A percentile compares a stretch with the other conserved stretches of the same genome.
Evolutionary conservation across 176 grass and related monocot species (phyloP).

Genomic region (Paspalum vaginatum): DNA sequence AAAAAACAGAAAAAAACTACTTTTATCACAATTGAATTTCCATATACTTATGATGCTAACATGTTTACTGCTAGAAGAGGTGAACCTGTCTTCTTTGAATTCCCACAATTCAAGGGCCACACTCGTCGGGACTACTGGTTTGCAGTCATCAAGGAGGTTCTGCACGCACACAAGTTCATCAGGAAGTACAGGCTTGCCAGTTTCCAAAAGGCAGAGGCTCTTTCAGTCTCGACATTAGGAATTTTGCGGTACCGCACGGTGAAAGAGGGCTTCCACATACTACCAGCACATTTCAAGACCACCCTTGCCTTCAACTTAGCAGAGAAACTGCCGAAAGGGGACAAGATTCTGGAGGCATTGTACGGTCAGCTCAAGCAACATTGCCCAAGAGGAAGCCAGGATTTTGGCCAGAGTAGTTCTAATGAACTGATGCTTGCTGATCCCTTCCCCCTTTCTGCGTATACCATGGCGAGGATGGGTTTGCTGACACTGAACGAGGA

Average conservation of each 20-base stretch:
- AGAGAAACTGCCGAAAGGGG: slow-evolving; percentile 94
- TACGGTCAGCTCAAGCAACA: slow-evolving; percentile 60
- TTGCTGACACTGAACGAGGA: slow-evolving; percentile 56
- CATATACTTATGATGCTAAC: too few species aligned
- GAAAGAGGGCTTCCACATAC: slow-evolving; percentile 74
- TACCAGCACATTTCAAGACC: slow-evolving; percentile 79
- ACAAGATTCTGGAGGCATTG: slow-evolving; percentile 86
- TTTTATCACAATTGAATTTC: too few species aligned
- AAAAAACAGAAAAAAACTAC: too few species aligned
- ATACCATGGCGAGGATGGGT: slow-evolving; percentile 65
- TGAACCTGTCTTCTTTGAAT: slow-evolving; percentile 84
- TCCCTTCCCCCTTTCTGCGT: slow-evolving; percentile 66
- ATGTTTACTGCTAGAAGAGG: slow-evolving; percentile 15
- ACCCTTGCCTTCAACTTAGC: slow-evolving; percentile 86
- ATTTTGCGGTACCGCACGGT: slow-evolving; percentile 75
- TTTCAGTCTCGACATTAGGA: slow-evolving; percentile 68
- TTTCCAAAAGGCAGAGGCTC: slow-evolving; percentile 69
- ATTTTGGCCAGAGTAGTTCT: slow-evolving; percentile 28
- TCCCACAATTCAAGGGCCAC: slow-evolving; percentile 86
- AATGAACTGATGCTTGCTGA: slow-evolving; percentile 44
- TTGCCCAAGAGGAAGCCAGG: slow-evolving; percentile 30
- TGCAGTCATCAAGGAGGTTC: slow-evolving; percentile 80
- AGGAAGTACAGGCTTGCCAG: slow-evolving; percentile 64
- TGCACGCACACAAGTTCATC: slow-evolving; percentile 85
- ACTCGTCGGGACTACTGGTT: slow-evolving; percentile 92